Evolutionary conservation across 73 alveolate species (phyloP).

Genomic region (Uronychia binucleata): DNA sequence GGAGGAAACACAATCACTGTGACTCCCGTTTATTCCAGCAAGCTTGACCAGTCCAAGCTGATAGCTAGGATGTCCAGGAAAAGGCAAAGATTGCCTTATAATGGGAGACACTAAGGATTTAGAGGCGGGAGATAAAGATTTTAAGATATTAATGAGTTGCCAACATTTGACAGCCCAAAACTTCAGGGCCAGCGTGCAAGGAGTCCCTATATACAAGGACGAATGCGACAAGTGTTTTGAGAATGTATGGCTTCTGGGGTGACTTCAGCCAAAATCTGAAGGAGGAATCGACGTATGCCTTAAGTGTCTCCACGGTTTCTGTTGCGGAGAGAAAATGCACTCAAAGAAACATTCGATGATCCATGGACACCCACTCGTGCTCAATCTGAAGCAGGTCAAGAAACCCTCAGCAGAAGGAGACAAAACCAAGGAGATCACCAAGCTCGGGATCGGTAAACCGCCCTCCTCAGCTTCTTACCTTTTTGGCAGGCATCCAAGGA

Average conservation of each 20-base stretch:
- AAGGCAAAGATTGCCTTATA: no score
- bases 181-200: slow-evolving; percentile 51
- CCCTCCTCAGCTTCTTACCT: no score
- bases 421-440: slow-evolving; percentile 80
- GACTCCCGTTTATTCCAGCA: no score
- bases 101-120: no score
- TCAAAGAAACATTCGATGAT: slow-evolving; percentile 62
- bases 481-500: slow-evolving; percentile 64
- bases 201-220: slow-evolving; percentile 80
- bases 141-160: slow-evolving; percentile 1
- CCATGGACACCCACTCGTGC: slow-evolving; percentile 83
- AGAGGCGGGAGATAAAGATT: no score
- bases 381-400: slow-evolving; percentile 81
- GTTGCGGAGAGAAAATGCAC: slow-evolving; percentile 80
- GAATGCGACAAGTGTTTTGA: slow-evolving; percentile 86
- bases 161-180: background rate
- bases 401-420: slow-evolving; percentile 69
- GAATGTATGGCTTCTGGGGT: slow-evolving; percentile 39
- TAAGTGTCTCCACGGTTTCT: slow-evolving; percentile 94
- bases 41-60: no score
- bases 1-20: no score
- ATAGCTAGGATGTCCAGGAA: no score
- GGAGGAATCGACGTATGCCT: slow-evolving; percentile 95
- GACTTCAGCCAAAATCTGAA: slow-evolving; percentile 47
- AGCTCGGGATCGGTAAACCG: slow-evolving; percentile 95